Conservation (phyloP, 805 yeast species). For the Wickerhamiella bombiphila region DNA sequence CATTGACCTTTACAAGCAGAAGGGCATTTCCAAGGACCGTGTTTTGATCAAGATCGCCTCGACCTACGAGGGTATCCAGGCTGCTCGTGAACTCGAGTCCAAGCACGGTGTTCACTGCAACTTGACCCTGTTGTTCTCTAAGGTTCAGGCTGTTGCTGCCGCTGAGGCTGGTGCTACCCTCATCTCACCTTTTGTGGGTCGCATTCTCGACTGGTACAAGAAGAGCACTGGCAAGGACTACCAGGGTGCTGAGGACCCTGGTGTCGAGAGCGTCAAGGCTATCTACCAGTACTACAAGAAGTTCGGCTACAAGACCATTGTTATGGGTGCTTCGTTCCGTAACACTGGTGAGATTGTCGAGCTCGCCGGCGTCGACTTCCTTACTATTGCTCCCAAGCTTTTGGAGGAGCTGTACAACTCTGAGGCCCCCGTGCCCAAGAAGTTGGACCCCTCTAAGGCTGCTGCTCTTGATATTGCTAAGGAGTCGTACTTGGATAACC, state of each 20-base stretch:
- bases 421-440: constrained; percentile 61
- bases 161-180: constrained; percentile 95
- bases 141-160: constrained; percentile 95
- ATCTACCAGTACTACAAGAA: constrained; percentile 98
- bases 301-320: constrained; percentile 89
- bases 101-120: constrained; percentile 87
- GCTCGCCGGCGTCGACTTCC: constrained; percentile 90
- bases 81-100: constrained; percentile 87
- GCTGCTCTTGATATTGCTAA: constrained; percentile 40
- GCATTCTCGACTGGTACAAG: constrained; percentile 98
- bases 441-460: constrained; percentile 59
- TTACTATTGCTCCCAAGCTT: constrained; percentile 87
- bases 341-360: constrained; percentile 90
- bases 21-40: constrained; percentile 80
- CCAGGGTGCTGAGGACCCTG: constrained; percentile 77
- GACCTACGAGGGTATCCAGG: constrained; percentile 99
- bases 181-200: constrained; percentile 97
- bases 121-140: constrained; percentile 88
- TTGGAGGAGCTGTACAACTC: constrained; percentile 80
- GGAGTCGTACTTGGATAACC: constrained; percentile 72
- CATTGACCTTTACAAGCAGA: constrained; percentile 70
- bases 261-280: constrained; percentile 76
- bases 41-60: constrained; percentile 92
- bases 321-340: constrained; percentile 99
- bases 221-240: constrained; percentile 81